These are phyloP conservation scores for Teunomyces kruisii DNA, from an alignment of 805 yeast species.

Conservation along the genomic window DNA sequence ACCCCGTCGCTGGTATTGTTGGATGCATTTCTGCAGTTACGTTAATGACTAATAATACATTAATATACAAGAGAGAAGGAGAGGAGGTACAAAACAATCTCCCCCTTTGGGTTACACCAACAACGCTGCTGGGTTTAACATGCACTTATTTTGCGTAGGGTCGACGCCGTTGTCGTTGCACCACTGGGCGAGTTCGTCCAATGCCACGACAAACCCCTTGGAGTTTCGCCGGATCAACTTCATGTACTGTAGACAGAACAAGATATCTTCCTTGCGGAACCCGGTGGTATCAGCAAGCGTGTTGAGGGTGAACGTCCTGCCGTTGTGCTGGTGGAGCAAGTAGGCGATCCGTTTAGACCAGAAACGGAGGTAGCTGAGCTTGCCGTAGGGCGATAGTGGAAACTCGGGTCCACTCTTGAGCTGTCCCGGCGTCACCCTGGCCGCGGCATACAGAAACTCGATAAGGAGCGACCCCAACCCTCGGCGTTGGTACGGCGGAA, in stretches of 20 bases:
- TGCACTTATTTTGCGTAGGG: conserved; percentile 21
- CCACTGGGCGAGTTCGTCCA: conserved; percentile 28
- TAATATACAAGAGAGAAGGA: conserved; percentile 1
- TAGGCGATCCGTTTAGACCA: conserved; percentile 58
- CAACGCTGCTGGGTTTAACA: conserved; percentile 32
- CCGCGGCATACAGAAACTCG: conserved; percentile 77
- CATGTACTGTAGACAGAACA: conserved; percentile 60
- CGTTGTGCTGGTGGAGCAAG: conserved; percentile 12
- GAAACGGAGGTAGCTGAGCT: conserved; percentile 64
- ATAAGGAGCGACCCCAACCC: conserved; percentile 78
- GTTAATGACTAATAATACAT: conserved; percentile 35
- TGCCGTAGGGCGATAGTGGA: conserved; percentile 85
- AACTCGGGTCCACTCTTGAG: conserved; percentile 84
- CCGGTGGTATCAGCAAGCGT: conserved; percentile 59
- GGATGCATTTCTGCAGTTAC: conserved; percentile 72
- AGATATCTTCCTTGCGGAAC: conserved; percentile 60
- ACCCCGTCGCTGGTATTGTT: conserved; percentile 63
- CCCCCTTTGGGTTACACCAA: conserved; percentile 15
- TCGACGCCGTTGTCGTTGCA: conserved; percentile 25
- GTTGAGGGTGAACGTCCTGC: conserved; percentile 39
- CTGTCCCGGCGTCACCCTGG: conserved; percentile 54
- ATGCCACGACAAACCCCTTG: conserved; percentile 15
- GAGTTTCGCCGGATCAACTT: conserved; percentile 16
- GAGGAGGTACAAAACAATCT: no score
- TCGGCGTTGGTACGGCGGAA: conserved; percentile 87